These are phyloP conservation scores for Leccinum arenicola DNA, from an alignment of 768 basidiomycete genomes.

Conservation along the genomic window DNA sequence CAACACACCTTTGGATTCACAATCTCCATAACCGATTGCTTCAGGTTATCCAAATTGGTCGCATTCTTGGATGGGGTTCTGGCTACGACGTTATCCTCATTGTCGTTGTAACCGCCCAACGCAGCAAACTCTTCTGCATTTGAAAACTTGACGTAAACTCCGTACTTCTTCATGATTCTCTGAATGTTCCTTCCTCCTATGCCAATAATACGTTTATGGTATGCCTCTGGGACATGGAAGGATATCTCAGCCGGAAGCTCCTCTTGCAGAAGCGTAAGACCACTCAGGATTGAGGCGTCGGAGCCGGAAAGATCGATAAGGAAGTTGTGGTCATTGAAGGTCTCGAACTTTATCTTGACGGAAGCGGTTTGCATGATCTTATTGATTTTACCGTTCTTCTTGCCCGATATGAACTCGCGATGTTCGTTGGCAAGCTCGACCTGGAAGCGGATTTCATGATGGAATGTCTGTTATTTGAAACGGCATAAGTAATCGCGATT, in stretches of 20 bases:
- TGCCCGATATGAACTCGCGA: slow-evolving; percentile 96
- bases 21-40: slow-evolving; percentile 95
- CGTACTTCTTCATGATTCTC: slow-evolving; percentile 99
- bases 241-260: slow-evolving; percentile 98
- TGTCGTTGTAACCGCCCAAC: slow-evolving; percentile 92
- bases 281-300: slow-evolving; percentile 81
- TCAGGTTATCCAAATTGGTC: slow-evolving; percentile 90
- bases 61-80: slow-evolving; percentile 98
- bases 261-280: slow-evolving; percentile 87
- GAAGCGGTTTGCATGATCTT: slow-evolving; percentile 98
- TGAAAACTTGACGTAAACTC: slow-evolving; percentile 99
- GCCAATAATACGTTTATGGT: slow-evolving; percentile 99
- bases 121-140: slow-evolving; percentile 97
- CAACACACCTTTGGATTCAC: slow-evolving; percentile 86
- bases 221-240: slow-evolving; percentile 97
- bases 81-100: slow-evolving; percentile 98
- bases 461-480: slow-evolving; percentile 61
- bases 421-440: slow-evolving; percentile 98
- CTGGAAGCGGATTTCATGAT: slow-evolving; percentile 97
- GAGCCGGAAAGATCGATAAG: slow-evolving; percentile 88
- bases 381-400: slow-evolving; percentile 99
- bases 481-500: background rate
- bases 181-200: slow-evolving; percentile 98
- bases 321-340: slow-evolving; percentile 95
- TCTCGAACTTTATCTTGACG: slow-evolving; percentile 99